A percentile compares a stretch with the other conserved stretches of the same genome.
phyloP scores from a whole-genome alignment of 352 stramenopile genomes.

The Phytophthora hibernalis region DNA sequence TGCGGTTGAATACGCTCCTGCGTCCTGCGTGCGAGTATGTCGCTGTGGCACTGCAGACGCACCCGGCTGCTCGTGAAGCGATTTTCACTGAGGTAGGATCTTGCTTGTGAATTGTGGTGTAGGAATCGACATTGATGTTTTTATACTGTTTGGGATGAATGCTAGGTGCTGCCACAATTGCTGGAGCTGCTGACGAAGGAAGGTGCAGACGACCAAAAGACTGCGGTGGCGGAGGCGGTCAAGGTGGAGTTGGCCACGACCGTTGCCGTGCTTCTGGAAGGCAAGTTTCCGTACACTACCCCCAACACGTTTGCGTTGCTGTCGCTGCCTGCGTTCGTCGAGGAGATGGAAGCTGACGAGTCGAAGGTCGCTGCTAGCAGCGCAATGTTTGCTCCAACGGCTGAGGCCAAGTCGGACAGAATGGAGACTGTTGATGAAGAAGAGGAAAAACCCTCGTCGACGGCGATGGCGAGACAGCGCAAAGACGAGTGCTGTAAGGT shows the following conservation, averaged over 20 bases:
- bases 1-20: constrained; percentile 58
- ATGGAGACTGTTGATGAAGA: constrained; percentile 40
- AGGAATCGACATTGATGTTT: not conserved
- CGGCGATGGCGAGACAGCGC: constrained; percentile 27
- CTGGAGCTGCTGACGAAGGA: constrained; percentile 46
- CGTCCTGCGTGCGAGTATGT: constrained; percentile 68
- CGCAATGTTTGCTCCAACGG: constrained; percentile 9
- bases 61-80: constrained; percentile 38
- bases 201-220: constrained; percentile 18
- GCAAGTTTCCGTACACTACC: constrained; percentile 43
- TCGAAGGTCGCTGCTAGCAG: constrained; percentile 29
- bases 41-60: constrained; percentile 72
- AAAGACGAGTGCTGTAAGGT: constrained; percentile 49
- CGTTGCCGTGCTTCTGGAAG: constrained; percentile 65
- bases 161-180: constrained; percentile 53
- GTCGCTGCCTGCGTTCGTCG: constrained; percentile 63
- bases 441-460: constrained; percentile 38
- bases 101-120: not conserved
- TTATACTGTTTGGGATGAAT: not conserved
- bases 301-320: constrained; percentile 62
- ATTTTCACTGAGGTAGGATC: constrained; percentile 56
- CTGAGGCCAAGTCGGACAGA: constrained; percentile 30
- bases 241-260: constrained; percentile 62
- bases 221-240: constrained; percentile 46
- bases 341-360: constrained; percentile 53